phyloP scores from a whole-genome alignment of 768 basidiomycete genomes.

The Infundibulicybe gibba region DNA sequence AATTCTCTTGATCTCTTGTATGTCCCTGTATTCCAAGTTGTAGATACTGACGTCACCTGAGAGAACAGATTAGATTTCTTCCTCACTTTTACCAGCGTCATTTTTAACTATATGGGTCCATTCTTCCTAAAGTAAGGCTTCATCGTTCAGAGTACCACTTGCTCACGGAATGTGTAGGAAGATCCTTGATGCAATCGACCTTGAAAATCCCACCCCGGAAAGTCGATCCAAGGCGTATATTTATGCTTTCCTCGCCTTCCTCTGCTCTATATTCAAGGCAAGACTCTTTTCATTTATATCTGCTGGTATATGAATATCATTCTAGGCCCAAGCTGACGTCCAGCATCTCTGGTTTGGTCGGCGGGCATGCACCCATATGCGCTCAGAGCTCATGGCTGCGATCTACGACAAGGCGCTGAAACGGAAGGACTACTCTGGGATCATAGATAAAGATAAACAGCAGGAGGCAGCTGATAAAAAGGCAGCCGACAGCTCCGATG shows the following conservation, averaged over 20 bases:
- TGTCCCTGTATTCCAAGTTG: conserved; percentile 22
- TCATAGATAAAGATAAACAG: conserved; percentile 49
- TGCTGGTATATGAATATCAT: neutral
- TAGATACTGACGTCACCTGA: neutral
- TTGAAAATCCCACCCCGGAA: conserved; percentile 38
- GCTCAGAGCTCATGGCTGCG: conserved; percentile 76
- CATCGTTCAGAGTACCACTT: conserved; percentile 4
- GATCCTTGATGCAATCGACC: conserved; percentile 37
- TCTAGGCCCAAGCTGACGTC: conserved; percentile 58
- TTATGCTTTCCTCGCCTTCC: conserved; percentile 74
- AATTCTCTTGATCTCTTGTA: conserved; percentile 40
- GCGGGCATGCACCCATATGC: conserved; percentile 69
- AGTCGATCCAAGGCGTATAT: conserved; percentile 64
- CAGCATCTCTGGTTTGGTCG: conserved; percentile 81
- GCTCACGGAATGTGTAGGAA: conserved; percentile 18
- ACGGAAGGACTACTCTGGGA: conserved; percentile 79
- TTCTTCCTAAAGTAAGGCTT: conserved; percentile 74
- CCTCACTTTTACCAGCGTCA: conserved; percentile 65
- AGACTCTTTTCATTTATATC: neutral
- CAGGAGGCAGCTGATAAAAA: conserved; percentile 11
- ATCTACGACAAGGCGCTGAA: conserved; percentile 89
- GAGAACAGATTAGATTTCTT: conserved; percentile 54
- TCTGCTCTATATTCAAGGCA: conserved; percentile 55
- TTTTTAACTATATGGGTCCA: conserved; percentile 77
- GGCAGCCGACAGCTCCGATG: conserved; percentile 21